These are phyloP conservation scores for Tolypocladium ovalisporum DNA, from an alignment of 2,329 filamentous ascomycete species.

Conservation along the genomic window DNA sequence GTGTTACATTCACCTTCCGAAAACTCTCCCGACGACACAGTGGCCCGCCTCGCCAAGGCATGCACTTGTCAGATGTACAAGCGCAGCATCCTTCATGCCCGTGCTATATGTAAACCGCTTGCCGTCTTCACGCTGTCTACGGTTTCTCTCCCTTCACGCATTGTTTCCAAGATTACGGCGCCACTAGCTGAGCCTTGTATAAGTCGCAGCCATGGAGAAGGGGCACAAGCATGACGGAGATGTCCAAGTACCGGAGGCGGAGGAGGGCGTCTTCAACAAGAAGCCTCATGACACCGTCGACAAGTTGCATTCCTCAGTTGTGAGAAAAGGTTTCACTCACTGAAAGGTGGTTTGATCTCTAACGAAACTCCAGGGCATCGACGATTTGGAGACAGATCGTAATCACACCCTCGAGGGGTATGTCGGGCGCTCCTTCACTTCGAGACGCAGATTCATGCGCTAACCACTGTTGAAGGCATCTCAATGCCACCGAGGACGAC, in stretches of 20 bases:
- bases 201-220: neutral
- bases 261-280: neutral
- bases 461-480: slow-evolving; percentile 2
- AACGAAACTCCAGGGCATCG: neutral
- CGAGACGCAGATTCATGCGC: neutral
- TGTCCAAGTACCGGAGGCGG: neutral
- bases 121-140: no score
- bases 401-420: neutral
- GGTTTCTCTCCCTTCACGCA: neutral
- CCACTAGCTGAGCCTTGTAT: neutral
- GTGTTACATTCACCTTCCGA: neutral
- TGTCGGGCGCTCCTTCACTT: neutral
- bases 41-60: neutral
- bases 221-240: neutral
- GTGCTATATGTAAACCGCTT: no score
- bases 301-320: neutral
- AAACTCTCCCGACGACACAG: neutral
- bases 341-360: neutral
- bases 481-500: slow-evolving; percentile 30
- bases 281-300: neutral
- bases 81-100: neutral
- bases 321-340: neutral
- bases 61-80: neutral
- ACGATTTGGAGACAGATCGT: neutral
- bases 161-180: neutral